Evolutionary conservation across 805 yeast genomes (phyloP), one percentile per base, ranked within the genome.

Genomic region (Spathaspora girioi): DNA sequence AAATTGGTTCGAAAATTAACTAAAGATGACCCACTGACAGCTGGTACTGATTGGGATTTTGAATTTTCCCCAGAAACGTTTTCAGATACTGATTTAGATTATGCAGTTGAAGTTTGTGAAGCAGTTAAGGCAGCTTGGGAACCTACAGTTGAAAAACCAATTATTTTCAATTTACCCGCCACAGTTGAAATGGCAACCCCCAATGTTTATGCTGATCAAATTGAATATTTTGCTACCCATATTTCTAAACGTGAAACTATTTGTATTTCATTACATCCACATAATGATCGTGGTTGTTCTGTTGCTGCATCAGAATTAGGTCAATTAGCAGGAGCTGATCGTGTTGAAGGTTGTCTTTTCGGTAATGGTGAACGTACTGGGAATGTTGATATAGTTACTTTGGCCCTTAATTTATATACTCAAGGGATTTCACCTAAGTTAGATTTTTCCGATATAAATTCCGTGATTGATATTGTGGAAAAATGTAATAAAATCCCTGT

Each of bases 301-400:
- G 92, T 87, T n/a, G 94, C 93, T 10, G 94, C 94, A 35, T 86
- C 91, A 3, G 96, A 87, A 68, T 77, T 87, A 51, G 96, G 88
- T 45, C 84, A 83, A 62, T 62, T 87, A 68, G 96, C 90, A 2
- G 96, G 96, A 49, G 96, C 90, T n/a, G 90, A 87, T 66, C 80
- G 96, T 67, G 87, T 87, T 23, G 96, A 87, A 69, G 96, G 96
- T 19, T 87, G 93, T 70, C 70, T 87, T 46, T 87, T 87, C 60
- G 96, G 94, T 48, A 87, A 87, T 62, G 94, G 96, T 58, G 96
- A 87, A 73, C 82, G 96, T 67, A 87, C 96, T 3, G 96, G 96
- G 56, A 87, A 87, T 63, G 96, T 88, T 48, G 94, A 88, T 64
- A 71, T 87, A 50, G 91, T 87, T 31, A 87, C 94, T 1, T 71